Conservation (phyloP, 495 filamentous ascomycete genomes). For the Penicillium chermesinum region DNA sequence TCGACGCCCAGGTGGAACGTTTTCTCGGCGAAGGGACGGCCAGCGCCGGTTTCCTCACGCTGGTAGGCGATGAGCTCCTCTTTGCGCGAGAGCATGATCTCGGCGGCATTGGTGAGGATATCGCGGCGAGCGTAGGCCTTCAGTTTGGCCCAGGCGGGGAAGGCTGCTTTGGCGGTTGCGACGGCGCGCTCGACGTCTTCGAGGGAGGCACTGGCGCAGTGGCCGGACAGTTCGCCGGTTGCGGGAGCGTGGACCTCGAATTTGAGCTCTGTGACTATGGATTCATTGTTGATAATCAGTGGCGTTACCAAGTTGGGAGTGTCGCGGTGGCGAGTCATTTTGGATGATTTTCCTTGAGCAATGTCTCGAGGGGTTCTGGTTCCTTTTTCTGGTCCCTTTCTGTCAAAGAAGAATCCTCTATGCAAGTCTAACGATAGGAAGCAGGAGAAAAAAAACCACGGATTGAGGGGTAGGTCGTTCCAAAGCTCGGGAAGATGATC, state of each 20-base stretch:
- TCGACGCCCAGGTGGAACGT: constrained; percentile 57
- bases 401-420: not conserved
- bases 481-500: constrained; percentile 6
- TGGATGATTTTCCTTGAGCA: not conserved
- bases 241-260: constrained; percentile 65
- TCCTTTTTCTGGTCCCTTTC: not conserved
- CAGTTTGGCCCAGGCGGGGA: constrained; percentile 63
- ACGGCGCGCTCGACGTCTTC: constrained; percentile 60
- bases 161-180: constrained; percentile 59
- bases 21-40: constrained; percentile 48
- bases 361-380: not conserved
- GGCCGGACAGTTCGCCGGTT: constrained; percentile 56
- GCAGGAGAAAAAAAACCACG: not conserved
- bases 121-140: constrained; percentile 59
- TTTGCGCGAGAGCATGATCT: constrained; percentile 56
- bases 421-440: not conserved
- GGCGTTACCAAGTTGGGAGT: constrained; percentile 44
- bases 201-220: constrained; percentile 56
- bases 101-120: constrained; percentile 66
- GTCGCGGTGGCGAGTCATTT: not conserved
- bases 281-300: constrained; percentile 69
- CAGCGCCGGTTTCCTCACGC: constrained; percentile 64
- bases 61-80: constrained; percentile 61
- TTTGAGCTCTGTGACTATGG: constrained; percentile 51
- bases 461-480: constrained; percentile 9